Evolutionary conservation across 495 filamentous ascomycete species (phyloP), one percentile per base, ranked within the genome.

Genomic region (Astrothelium subdiscretum): DNA sequence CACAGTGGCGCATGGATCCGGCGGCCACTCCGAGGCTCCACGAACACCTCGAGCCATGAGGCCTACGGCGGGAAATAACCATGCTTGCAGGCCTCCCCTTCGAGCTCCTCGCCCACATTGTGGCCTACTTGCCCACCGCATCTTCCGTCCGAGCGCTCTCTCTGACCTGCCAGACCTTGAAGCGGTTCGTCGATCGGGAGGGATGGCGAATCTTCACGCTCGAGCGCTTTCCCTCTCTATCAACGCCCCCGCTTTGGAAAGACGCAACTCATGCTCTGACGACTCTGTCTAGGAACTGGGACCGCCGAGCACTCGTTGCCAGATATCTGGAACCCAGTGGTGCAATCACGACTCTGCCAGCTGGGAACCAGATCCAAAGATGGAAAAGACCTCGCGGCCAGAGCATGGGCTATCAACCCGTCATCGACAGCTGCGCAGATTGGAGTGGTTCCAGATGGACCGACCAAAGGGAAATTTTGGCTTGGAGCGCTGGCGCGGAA

Each of bases 361-460:
- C 60, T 26, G 65, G 68, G 65, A 62, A 63, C 35, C 31, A 54
- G 15, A 31, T 67, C 1, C 60, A 61, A 26, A 58, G 60, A 62
- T 76, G 43, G 75, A 67, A 63, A 71, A 68, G 59, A 61, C 61
- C 67, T 6, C 71, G 74, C 60, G 81, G 78, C 29, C 85, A 87
- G 59, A 89, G 83, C 3, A 78, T 87, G 65, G 84, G 83, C 5
- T 88, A 84, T 67, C 77, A 78, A 31, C 85, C 86, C 20, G 75
- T 80, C 22, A 78, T 88, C 29, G 81, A 86, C 65, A 82, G 81
- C 13, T 84, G 83, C 62, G 83, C 87, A 59, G 69, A 74, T 4
- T 83, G 80, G 76, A 76, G 75, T 62, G 77, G 77, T 3, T 69
- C 71, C 0, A 54, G 63, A 42, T 87, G 84, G 83, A 70, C 73